A percentile compares a stretch with the other conserved stretches of the same genome.
Conservation (phyloP, 257 asterid species). For the Fraxinus cuspidata region DNA sequence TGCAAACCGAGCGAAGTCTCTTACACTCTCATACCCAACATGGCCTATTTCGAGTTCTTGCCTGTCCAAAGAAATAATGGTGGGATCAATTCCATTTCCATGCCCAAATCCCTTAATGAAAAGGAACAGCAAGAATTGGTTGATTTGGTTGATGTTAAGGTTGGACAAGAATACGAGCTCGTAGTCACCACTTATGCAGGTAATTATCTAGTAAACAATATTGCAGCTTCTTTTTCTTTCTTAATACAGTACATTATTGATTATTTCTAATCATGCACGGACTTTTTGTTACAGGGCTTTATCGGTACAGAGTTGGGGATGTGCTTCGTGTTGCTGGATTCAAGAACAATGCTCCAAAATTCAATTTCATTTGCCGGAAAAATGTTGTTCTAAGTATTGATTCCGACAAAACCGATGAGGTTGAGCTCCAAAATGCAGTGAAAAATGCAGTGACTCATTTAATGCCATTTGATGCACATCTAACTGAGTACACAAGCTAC, state of each 20-base stretch:
- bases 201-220: slow-evolving; percentile 17
- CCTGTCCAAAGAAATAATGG: slow-evolving; percentile 56
- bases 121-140: slow-evolving; percentile 67
- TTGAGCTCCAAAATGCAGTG: slow-evolving; percentile 85
- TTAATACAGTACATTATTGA: not conserved
- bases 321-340: slow-evolving; percentile 86
- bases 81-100: slow-evolving; percentile 30
- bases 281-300: slow-evolving; percentile 52
- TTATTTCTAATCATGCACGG: not conserved
- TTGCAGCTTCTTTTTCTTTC: not conserved
- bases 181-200: slow-evolving; percentile 96
- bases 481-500: slow-evolving; percentile 79
- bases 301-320: slow-evolving; percentile 87
- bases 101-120: slow-evolving; percentile 57
- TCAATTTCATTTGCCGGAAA: slow-evolving; percentile 86
- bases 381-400: slow-evolving; percentile 88
- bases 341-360: slow-evolving; percentile 90
- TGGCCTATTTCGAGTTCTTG: slow-evolving; percentile 85
- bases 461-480: slow-evolving; percentile 59
- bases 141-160: slow-evolving; percentile 70
- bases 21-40: slow-evolving; percentile 80
- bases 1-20: slow-evolving; percentile 77
- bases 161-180: slow-evolving; percentile 83
- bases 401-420: slow-evolving; percentile 88
- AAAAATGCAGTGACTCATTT: slow-evolving; percentile 61